Base-by-base conservation (phyloP, 2,329 filamentous ascomycete genomes). In the Septoria petroselini region DNA sequence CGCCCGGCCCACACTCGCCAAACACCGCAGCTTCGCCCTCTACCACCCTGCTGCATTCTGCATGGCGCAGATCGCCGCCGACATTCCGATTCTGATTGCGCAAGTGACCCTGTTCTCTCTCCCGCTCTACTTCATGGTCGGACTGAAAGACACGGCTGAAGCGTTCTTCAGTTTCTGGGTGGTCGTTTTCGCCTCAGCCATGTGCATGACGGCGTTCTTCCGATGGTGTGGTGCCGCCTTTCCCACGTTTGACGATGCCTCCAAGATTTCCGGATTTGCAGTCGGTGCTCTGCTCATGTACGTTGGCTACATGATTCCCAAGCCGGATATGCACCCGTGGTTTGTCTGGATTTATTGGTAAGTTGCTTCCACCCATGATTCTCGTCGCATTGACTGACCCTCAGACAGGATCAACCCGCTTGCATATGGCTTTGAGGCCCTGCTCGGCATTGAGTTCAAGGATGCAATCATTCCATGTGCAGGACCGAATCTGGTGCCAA, bases 381-480 rank as follows among this genome's bases (percentile, higher is more conserved):
- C 23, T 5, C 9, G 23, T 27, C 23, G 5, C 23, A 27, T 27
- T 9, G 5, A 27, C 23, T 27, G 23, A 27, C 23, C 9, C 5
- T 27, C 5, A 27, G 5, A 9, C 9, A 27, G 23, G 43, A 81
- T 94, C 54, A 85, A 66, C 27, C 65, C 65, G 1, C 17, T 67
- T 3, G 40, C 54, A 0, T 69, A 68, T 46, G 65, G 53, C 9
- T 68, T 65, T 37, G 66, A 88, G 56, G 78, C 78, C 0, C 66
- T 90, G 0, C 73, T 88, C 61, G 73, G 82, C 0, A 89, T 89
- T 58, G 77, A 80, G 63, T 85, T 87, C 58, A 77, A 80, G 52
- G 74, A 76, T 4, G 75, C 73, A 1, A 59, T 73, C 0, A 84
- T 83, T 40, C 67, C 70, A 1, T 89, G 86, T 50, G 73, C 74